Base-by-base conservation (phyloP, 2,329 filamentous ascomycete species). In the Ambrosiella cleistominuta region DNA sequence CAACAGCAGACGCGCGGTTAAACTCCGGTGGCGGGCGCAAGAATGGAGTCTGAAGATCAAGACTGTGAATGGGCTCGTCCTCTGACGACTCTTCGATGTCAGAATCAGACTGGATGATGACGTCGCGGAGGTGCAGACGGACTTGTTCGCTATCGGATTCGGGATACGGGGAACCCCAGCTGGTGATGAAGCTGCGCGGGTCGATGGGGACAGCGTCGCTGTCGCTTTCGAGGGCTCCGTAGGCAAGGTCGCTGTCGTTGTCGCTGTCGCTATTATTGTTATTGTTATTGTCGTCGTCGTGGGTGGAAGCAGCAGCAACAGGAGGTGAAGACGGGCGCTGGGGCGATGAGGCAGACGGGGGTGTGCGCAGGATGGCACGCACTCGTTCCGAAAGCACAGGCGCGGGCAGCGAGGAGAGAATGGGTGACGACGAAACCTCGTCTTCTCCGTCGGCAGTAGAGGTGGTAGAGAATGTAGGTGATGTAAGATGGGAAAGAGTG, bases 101-200 rank as follows among this genome's bases (percentile, higher is more conserved):
- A 6, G 60, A 70, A 64, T 76, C 79, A 68, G 79, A 83, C 66
- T 77, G 77, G 17, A 8, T 19, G 11, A 36, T 19, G 13, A 37
- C 36, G 7, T 54, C 54, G n/a, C 52, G 37, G 12, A 54, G 80
- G 62, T 73, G 70, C 57, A 70, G 70, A 56, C 74, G 75, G 57
- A 76, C 71, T 61, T 75, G 70, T 51, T 66, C 69, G 64, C 68
- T 69, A 59, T 79, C 84, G 44, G 83, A 78, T 62, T 77, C 77
- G 58, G 86, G 83, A 71, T 95, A 95, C 19, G 90, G 90, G 57
- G 89, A 95, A 59, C 90, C 90, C 89, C 90, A 95, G 68, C 85
- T 90, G 54, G 88, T 85, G 61, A 76, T 75, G 68, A 78, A 81
- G 60, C 69, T 56, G 54, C 47, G 70, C 35, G 59, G 59, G 52